phyloP scores from a whole-genome alignment of 108 stramenopile species.

The Parmales sp. region DNA sequence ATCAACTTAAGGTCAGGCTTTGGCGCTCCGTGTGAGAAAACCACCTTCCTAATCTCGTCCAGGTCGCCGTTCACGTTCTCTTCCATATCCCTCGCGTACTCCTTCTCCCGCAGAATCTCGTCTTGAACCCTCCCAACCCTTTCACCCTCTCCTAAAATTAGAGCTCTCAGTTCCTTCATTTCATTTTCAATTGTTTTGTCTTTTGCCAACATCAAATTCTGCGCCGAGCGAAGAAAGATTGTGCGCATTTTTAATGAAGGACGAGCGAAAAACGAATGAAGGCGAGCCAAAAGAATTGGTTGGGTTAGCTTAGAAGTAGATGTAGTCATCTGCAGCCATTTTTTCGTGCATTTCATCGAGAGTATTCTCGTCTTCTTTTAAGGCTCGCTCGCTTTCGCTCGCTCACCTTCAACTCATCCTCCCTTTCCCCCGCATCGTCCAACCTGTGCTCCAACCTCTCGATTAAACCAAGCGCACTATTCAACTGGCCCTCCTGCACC shows the following conservation, averaged over 20 bases:
- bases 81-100: neutral
- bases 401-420: neutral
- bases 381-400: no score
- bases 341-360: no score
- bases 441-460: neutral
- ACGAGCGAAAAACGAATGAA: no score
- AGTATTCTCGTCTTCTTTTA: neutral
- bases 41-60: conserved; percentile 14
- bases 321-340: no score
- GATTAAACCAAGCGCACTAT: neutral
- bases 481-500: neutral
- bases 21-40: conserved; percentile 24
- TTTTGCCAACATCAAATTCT: no score
- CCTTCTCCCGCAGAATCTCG: neutral
- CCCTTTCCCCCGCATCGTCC: neutral
- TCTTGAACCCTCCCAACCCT: neutral
- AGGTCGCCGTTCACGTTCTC: conserved; percentile 18
- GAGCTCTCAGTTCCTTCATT: neutral
- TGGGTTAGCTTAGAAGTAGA: no score
- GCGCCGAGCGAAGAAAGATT: no score
- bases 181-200: conserved; percentile 1
- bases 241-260: no score
- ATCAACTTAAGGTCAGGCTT: conserved; percentile 27
- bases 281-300: no score
- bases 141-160: neutral